These are phyloP conservation scores for Lactuca sativa DNA, from an alignment of 129 eudicot species.

Conservation along the genomic window DNA sequence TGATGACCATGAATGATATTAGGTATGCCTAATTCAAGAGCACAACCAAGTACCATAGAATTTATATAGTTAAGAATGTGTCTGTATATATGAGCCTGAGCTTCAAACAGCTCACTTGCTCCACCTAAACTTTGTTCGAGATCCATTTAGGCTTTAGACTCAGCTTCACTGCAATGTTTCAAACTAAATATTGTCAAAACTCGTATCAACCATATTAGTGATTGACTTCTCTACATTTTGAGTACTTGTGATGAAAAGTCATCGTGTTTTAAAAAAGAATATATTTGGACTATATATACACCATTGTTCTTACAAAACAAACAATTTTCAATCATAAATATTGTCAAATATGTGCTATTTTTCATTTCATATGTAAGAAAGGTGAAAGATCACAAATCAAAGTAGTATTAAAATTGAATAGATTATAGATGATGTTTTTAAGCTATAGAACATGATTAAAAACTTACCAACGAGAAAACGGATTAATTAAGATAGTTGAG, in stretches of 20 bases:
- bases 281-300: too few species aligned
- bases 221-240: too few species aligned
- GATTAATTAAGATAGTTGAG: too few species aligned
- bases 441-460: too few species aligned
- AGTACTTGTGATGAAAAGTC: background rate
- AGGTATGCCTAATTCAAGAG: constrained; percentile 49
- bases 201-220: background rate
- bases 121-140: constrained; percentile 15
- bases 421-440: too few species aligned
- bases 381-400: background rate
- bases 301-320: background rate
- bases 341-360: background rate
- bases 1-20: constrained; percentile 37
- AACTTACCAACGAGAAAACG: background rate
- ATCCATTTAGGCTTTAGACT: constrained; percentile 19
- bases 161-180: background rate
- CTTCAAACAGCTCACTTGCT: constrained; percentile 37
- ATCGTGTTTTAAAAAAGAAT: background rate
- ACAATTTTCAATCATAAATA: background rate
- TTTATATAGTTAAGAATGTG: constrained; percentile 29
- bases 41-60: constrained; percentile 44
- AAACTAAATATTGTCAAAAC: background rate
- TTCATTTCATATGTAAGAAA: too few species aligned
- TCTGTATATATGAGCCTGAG: constrained; percentile 45
- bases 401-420: background rate